Base-by-base conservation (phyloP, 2,329 filamentous ascomycete species). In the Akanthomyces muscarius region DNA sequence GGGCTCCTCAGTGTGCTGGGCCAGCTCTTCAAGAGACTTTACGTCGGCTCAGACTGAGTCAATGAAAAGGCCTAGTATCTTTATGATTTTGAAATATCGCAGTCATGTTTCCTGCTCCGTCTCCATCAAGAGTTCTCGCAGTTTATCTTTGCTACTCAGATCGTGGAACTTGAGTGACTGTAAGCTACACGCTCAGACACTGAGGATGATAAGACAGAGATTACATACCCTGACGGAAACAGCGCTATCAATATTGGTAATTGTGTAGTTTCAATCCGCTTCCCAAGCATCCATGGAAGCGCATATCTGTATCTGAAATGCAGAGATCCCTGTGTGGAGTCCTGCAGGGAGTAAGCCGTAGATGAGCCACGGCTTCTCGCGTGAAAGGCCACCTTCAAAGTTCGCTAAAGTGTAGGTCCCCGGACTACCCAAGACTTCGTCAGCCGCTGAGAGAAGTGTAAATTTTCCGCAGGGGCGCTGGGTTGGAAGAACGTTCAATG, bases 211-310 rank as follows among this genome's bases (percentile, higher is more conserved):
- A 56, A 51, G 52, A 30, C 21, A n/a, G 44, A 62, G 7, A 2
- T 36, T 4, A 30, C 60, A 1, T 21, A 62, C 51, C 55, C 56
- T 21, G 42, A 42, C 28, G 14, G 23, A 50, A 38, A 48, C 30
- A 23, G 14, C n/a, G 23, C 11, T 16, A 18, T 30, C 41, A 59
- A 50, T 33, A 5, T 42, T 18, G 14, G 25, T 33, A 28, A 62
- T 51, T 5, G 57, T 61, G 45, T 56, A 42, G 16, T 57, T 38
- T 57, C 63, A 64, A 28, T 62, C 30, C 4, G 13, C 5, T 16
- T 64, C 51, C 18, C 48, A 51, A 3, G 8, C 6, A 23, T 51
- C 48, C 14, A 51, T 51, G 25, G 33, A 33, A 25, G 25, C 48
- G 28, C 48, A 51, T 1, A 51, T 10, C 16, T 51, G 48, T 13